phyloP scores from a whole-genome alignment of 208 protist genomes.

The Acanthamoeba divionensis region DNA sequence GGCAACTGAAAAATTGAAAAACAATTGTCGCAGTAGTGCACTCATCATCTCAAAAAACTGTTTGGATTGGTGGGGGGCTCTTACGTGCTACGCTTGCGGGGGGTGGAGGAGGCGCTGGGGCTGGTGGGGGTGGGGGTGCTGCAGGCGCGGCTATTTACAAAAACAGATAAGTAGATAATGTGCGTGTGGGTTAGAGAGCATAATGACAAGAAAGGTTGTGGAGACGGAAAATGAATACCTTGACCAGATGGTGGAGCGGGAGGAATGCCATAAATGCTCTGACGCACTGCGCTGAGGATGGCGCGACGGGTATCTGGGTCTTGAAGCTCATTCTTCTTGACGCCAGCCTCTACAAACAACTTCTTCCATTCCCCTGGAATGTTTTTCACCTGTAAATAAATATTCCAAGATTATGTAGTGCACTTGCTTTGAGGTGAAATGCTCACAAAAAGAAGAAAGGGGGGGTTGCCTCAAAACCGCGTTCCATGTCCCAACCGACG shows the following conservation, averaged over 20 bases:
- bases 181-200: too few species aligned
- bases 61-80: too few species aligned
- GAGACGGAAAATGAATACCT: background rate
- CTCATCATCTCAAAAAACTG: too few species aligned
- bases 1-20: too few species aligned
- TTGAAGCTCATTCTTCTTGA: slow-evolving; percentile 67
- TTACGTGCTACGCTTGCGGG: background rate
- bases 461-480: slow-evolving; percentile 57
- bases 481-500: slow-evolving; percentile 63
- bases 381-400: slow-evolving; percentile 22
- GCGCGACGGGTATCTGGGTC: slow-evolving; percentile 3
- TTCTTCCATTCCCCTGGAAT: slow-evolving; percentile 68
- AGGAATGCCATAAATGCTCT: background rate
- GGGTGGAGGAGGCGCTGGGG: background rate
- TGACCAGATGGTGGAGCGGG: background rate
- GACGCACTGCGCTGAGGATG: slow-evolving; percentile 20
- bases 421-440: background rate
- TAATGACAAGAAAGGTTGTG: background rate
- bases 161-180: too few species aligned
- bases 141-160: too few species aligned
- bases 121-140: too few species aligned
- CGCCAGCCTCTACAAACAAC: slow-evolving; percentile 65
- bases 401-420: background rate
- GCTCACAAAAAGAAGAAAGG: background rate
- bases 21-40: too few species aligned